Base-by-base conservation (phyloP, 2,329 filamentous ascomycete genomes). In the Hypoxylon sp. region DNA sequence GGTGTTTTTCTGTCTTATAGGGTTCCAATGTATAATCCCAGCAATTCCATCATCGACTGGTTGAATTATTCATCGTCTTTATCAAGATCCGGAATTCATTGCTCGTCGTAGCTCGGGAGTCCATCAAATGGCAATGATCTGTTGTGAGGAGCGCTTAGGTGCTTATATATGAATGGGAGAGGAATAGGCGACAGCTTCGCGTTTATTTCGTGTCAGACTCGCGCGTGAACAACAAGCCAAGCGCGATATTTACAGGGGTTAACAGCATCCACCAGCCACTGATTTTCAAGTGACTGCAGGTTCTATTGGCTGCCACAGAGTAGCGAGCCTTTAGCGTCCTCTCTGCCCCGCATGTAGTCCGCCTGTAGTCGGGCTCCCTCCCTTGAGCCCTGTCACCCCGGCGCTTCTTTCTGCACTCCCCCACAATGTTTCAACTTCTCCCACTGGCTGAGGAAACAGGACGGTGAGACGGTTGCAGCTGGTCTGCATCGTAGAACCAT, bases 141-240 rank as follows among this genome's bases (percentile, higher is more conserved):
- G 51, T 62, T 62, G 53, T 65, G 48, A 45, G 62, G 65, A 59
- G 72, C 68, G 70, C 72, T 68, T 72, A 72, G 45, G 52, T 45
- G 51, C 67, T 52, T 74, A 77, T 78, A 77, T 76, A 76, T 67
- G 70, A 70, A 60, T 58, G 61, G 55, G 55, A 63, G 34, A 58
- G 14, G 55, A 71, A 70, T 14, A 53, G 64, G 68, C 64, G 70
- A 64, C 52, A 71, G 59, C 60, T 57, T 74, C 75, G 75, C 75
- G 74, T 73, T 62, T 76, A 72, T 73, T 74, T 77, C 75, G 75
- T 75, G 75, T 75, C 56, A 65, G 58, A 61, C 56, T 76, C 74
- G 74, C 71, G 74, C 69, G 69, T 63, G 64, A 46, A 60, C 58
- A 56, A 69, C 50, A 60, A 41, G 46, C 57, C 63, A 72, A 72